phyloP scores from a whole-genome alignment of 805 yeast genomes.

The Pichia manshurica region DNA sequence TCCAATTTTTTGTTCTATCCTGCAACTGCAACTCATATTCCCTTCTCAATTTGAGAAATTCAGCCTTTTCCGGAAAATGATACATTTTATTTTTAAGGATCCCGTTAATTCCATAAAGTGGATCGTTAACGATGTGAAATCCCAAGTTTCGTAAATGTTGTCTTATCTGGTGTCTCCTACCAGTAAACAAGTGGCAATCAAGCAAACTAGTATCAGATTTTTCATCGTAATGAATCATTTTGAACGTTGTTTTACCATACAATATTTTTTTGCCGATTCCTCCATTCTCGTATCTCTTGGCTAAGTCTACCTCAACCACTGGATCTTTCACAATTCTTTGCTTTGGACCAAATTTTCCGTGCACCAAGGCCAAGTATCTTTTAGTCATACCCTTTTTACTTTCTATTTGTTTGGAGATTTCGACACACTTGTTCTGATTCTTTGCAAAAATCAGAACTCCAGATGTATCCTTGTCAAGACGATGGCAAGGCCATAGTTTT shows the following conservation, averaged over 20 bases:
- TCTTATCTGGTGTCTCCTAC: slow-evolving; percentile 50
- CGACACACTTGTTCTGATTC: slow-evolving; percentile 13
- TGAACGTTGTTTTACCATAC: slow-evolving; percentile 19
- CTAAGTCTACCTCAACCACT: slow-evolving; percentile 22
- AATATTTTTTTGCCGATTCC: slow-evolving; percentile 15
- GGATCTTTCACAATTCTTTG: slow-evolving; percentile 32
- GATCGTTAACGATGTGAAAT: slow-evolving; percentile 29
- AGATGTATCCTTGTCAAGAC: slow-evolving; percentile 46
- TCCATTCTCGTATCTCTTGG: slow-evolving; percentile 21
- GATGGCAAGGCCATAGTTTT: slow-evolving; percentile 35
- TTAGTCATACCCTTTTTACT: slow-evolving; percentile 25
- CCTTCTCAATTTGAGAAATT: slow-evolving; percentile 6
- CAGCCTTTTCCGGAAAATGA: background rate
- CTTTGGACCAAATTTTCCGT: slow-evolving; percentile 35
- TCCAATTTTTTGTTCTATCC: slow-evolving; percentile 10
- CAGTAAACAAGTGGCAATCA: slow-evolving; percentile 39
- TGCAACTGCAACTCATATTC: slow-evolving; percentile 16
- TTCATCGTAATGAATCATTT: slow-evolving; percentile 23
- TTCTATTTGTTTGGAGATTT: slow-evolving; percentile 4
- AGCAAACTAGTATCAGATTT: slow-evolving; percentile 34
- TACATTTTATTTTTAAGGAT: slow-evolving; percentile 2
- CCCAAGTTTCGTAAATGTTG: slow-evolving; percentile 45
- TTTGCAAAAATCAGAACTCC: slow-evolving; percentile 43
- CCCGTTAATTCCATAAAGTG: slow-evolving; percentile 23
- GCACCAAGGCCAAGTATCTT: slow-evolving; percentile 38